Base-by-base conservation (phyloP, 2,329 filamentous ascomycete species). In the Cordyceps pruinosa region DNA sequence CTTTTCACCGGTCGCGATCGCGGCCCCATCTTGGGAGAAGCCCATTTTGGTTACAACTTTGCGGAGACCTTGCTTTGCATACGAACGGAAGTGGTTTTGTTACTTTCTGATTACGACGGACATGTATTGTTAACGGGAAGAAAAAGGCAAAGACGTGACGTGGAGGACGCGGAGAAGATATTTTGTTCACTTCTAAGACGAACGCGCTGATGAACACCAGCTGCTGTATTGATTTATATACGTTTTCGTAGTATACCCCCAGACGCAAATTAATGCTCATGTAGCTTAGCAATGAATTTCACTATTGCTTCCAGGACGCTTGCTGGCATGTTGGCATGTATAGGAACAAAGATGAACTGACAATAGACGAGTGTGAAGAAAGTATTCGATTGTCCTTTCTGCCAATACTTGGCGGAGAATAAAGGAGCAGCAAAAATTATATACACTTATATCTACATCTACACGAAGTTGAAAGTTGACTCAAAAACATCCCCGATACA, bases 181-280 rank as follows among this genome's bases (percentile, higher is more conserved):
- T 57, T 25, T 57, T n/a, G 54, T 57, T 57, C 54, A 45, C 46
- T 57, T 57, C 54, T 57, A 57, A 57, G 28, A 30, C 46, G 45
- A 50, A 42, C 53, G 53, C 54, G 39, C 54, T 57, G 54, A 57
- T 32, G 46, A 57, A 35, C n/a, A n/a, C 17, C 54, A 57, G 54
- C 54, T 50, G 54, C 54, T 57, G 35, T 57, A 57, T 57, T 57
- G 54, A 57, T 57, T 57, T 57, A 57, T 26, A 56, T 45, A 57
- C 37, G 46, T 35, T 56, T n/a, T 30, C 54, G 54, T 57, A 57
- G 54, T 57, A 57, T 57, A 57, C 54, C 54, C 54, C 54, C n/a
- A 35, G 48, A 50, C 35, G 46, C 54, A 41, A 50, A n/a, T 45
- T 57, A 50, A 50, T 50, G 46, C 46, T 57, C 37, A 50, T 49